Base-by-base conservation (phyloP, 2,329 filamentous ascomycete genomes). In the Rachicladosporium sp. region DNA sequence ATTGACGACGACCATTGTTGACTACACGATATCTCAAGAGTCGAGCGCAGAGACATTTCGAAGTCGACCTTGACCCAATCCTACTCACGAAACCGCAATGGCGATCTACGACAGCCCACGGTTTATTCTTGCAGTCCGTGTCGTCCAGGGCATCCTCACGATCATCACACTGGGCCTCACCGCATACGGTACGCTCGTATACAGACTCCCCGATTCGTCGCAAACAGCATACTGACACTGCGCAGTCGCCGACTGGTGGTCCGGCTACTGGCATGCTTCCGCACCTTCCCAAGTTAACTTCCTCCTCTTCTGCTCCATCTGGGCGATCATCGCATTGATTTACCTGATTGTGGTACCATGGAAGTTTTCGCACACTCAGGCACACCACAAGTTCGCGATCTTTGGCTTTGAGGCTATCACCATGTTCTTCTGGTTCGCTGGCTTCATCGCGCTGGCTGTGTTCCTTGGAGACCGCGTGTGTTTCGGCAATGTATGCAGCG, bases 341-440 rank as follows among this genome's bases (percentile, higher is more conserved):
- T 89, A 87, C 60, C 71, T 93, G 44, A 69, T 77, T 51, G 46
- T 88, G 37, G 68, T 78, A 2, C 82, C 83, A 1, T 54, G 49
- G 54, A 52, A 43, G 13, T 55, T 55, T 42, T 47, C 48, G 37
- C 47, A 52, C 15, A 65, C 66, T 15, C 27, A 35, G 10, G 51
- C 76, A 8, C 78, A 78, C 51, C 76, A 85, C 59, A 73, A 70
- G 38, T 74, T 76, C 37, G 75, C 70, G 34, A 73, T 86, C 10
- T 66, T 88, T 11, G 77, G 53, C 1, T 68, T 84, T 27, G 82
- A 93, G 53, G 68, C 67, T 35, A 49, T 91, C 15, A 91, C 84
- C 8, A 79, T 81, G 64, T 69, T 93, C 41, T 93, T 93, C 67
- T 94, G 87, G 87, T 91, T 95, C 55, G 79, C 81, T 1, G 86